phyloP scores from a whole-genome alignment of 495 filamentous ascomycete species.

The Oleoguttula mirabilis region DNA sequence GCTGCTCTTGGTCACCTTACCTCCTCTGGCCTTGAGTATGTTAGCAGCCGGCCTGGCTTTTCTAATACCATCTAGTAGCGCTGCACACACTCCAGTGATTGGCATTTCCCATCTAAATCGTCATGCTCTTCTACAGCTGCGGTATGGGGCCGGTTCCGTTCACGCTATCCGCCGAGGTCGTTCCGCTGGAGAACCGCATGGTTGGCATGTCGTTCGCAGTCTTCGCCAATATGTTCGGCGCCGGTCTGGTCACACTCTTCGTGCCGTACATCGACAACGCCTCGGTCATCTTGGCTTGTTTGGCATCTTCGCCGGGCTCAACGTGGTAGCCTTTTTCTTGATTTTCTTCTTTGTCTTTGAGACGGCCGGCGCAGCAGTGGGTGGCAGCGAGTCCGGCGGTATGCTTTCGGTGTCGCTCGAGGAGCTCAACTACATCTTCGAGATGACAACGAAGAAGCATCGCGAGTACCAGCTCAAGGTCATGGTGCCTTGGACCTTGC shows the following conservation, averaged over 20 bases:
- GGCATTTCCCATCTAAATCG: constrained; percentile 53
- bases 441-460: constrained; percentile 28
- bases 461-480: constrained; percentile 26
- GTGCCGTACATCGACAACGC: constrained; percentile 17
- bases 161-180: constrained; percentile 68
- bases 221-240: constrained; percentile 21
- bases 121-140: constrained; percentile 44
- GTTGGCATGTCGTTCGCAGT: constrained; percentile 26
- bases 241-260: constrained; percentile 20
- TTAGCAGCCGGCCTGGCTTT: constrained; percentile 20
- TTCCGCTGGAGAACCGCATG: constrained; percentile 42
- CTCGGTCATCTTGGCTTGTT: constrained; percentile 15
- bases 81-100: constrained; percentile 6
- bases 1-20: constrained; percentile 24
- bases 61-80: constrained; percentile 7
- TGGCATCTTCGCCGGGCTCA: constrained; percentile 17
- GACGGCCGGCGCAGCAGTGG: constrained; percentile 16
- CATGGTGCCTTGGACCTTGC: constrained; percentile 6
- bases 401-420: constrained; percentile 41
- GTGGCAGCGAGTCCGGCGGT: constrained; percentile 3
- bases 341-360: constrained; percentile 21
- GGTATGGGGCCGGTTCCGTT: constrained; percentile 82
- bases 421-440: constrained; percentile 70
- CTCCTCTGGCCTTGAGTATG: constrained; percentile 20
- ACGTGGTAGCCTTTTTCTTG: constrained; percentile 18